Base-by-base conservation (phyloP, 2,329 filamentous ascomycete genomes). In the Hypoxylon sp. region DNA sequence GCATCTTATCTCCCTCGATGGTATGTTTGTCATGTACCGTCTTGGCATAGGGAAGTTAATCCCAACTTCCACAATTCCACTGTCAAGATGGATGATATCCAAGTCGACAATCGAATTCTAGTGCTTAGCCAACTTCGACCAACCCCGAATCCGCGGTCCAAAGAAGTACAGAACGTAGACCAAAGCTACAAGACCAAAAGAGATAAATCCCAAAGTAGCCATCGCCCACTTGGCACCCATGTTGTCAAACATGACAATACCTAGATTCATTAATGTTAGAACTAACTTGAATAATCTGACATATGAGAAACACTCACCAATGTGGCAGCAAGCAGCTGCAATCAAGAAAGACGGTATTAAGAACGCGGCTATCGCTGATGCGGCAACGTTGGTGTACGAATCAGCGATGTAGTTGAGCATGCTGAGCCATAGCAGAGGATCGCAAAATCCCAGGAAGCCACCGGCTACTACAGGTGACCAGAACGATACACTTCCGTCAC, bases 351-450 rank as follows among this genome's bases (percentile, higher is more conserved):
- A 79, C 0, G 80, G 80, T 57, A 82, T 81, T 50, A 81, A 70
- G 73, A 81, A 81, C 1, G 80, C 79, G 1, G 80, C 79, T 41
- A 82, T 78, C 6, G 79, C 79, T 19, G 76, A 79, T 3, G 73
- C 80, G 14, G 79, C 80, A 7, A 81, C 76, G 65, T 79, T 80
- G 29, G 79, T 78, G 53, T 82, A 82, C 3, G 78, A 74, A 68
- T 82, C 78, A 29, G 79, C 78, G 48, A 81, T 78, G 66, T 82
- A 82, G 55, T 79, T 81, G 46, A 82, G 68, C 79, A 81, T 81
- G 51, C 73, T 70, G n/a, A 81, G 73, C 78, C 78, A 82, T 3
- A 81, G 73, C n/a, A 82, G 65, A 7, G 80, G 79, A 64, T 81
- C 79, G 27, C 77, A 79, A 65, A 81, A 78, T 6, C 79, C 79